phyloP scores from a whole-genome alignment of 2,329 filamentous ascomycete genomes.

The Penicillium brevicompactum region DNA sequence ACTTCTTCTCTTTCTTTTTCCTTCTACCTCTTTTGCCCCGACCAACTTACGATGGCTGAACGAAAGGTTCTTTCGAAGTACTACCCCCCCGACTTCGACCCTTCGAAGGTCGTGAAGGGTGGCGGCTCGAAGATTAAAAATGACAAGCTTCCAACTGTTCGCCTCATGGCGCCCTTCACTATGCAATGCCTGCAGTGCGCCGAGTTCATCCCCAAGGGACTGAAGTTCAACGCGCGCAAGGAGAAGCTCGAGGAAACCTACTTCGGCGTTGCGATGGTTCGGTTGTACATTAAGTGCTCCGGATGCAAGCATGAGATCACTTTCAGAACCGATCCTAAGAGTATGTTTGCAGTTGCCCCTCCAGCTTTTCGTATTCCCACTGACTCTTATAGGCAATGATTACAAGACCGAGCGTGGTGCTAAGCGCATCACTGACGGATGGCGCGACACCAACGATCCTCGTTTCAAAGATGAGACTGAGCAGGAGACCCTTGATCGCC shows the following conservation, averaged over 20 bases:
- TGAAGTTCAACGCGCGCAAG: conserved; percentile 95
- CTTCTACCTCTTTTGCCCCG: not conserved
- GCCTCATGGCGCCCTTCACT: conserved; percentile 85
- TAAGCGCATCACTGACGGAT: conserved; percentile 90
- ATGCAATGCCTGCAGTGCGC: conserved; percentile 67
- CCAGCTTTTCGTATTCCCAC: not conserved
- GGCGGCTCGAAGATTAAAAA: conserved; percentile 68
- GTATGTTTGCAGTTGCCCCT: conserved; percentile 35
- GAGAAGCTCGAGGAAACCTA: conserved; percentile 91
- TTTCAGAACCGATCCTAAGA: conserved; percentile 92
- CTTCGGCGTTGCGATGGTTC: conserved; percentile 80
- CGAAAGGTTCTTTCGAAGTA: conserved; percentile 70
- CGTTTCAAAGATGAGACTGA: conserved; percentile 69
- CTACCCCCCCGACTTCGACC: conserved; percentile 84
- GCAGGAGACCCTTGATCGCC: conserved; percentile 79
- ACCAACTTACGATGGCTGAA: conserved; percentile 68
- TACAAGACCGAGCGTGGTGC: conserved; percentile 81
- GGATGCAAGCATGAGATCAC: conserved; percentile 84
- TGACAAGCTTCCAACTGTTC: conserved; percentile 56
- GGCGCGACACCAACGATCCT: conserved; percentile 68
- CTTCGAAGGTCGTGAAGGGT: conserved; percentile 67
- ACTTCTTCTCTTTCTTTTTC: not conserved
- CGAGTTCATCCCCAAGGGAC: conserved; percentile 88
- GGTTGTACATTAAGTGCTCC: conserved; percentile 90
- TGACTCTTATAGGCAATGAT: conserved; percentile 61